Evolutionary conservation across 139 green algal genomes (phyloP).

Genomic region (Edaphochlamys debaryana): DNA sequence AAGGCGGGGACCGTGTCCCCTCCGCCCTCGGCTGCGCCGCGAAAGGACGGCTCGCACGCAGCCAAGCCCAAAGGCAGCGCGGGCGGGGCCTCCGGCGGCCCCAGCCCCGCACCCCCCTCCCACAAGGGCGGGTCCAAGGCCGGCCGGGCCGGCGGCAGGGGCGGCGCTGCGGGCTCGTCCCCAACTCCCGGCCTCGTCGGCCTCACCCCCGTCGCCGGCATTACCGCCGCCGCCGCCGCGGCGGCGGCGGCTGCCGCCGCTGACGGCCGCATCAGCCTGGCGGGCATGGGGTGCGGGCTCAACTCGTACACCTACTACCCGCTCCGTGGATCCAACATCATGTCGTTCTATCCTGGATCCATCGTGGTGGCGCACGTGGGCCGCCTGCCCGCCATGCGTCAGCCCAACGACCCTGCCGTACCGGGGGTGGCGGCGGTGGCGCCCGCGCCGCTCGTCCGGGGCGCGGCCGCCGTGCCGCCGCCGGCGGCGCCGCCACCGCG

Average conservation of each 20-base stretch:
- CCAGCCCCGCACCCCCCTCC: too few relatives aligned
- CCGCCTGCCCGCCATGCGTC: background rate
- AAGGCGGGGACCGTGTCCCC: too few relatives aligned
- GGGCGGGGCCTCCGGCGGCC: too few relatives aligned
- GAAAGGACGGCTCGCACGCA: too few relatives aligned
- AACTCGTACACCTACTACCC: slow-evolving; percentile 35
- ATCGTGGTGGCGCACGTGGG: slow-evolving; percentile 29
- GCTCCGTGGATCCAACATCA: slow-evolving; percentile 31
- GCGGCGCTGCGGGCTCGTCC: background rate
- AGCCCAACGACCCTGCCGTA: background rate
- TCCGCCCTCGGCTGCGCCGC: too few relatives aligned
- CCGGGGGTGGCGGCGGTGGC: slow-evolving; percentile 17
- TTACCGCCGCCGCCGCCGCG: slow-evolving; percentile 4
- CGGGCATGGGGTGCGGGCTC: slow-evolving; percentile 7
- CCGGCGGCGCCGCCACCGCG: slow-evolving; percentile 5
- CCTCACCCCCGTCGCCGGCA: background rate
- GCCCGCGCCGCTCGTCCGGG: slow-evolving; percentile 7
- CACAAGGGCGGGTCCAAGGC: too few relatives aligned
- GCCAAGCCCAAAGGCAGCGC: too few relatives aligned
- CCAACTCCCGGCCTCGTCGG: too few relatives aligned
- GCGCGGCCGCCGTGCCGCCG: slow-evolving; percentile 11
- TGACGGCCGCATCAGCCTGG: slow-evolving; percentile 9
- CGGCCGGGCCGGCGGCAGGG: background rate
- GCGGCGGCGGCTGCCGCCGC: slow-evolving; percentile 15
- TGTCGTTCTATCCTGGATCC: slow-evolving; percentile 27